Base-by-base conservation (phyloP, 192 early-diverging fungal genomes). In the Backusella liffmaniae region DNA sequence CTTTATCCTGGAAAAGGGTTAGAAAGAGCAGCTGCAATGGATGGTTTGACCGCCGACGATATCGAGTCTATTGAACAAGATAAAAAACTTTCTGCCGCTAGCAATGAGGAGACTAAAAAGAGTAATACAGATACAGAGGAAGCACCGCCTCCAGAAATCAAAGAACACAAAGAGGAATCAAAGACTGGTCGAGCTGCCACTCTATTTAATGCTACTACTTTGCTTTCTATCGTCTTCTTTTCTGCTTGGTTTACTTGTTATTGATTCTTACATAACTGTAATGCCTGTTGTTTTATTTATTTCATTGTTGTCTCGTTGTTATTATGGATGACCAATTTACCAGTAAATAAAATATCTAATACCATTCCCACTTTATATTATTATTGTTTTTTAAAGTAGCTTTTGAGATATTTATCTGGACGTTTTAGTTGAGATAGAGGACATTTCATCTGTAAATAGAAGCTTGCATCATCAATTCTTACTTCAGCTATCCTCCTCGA, bases 1-100 rank as follows among this genome's bases (percentile, higher is more conserved):
- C 70, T 79, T 23, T 79, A 79, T 59, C 77, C 77, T 5, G 77
- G 77, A 30, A 12, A 79, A 62, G 77, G 77, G 7, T 18, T 23
- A 9, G 41, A 39, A 35, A 65, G 35, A 4, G 77, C 73, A 15
- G 72, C 73, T 15, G 66, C 73, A 1, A 23, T 79, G 16, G 37
- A 68, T 12, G 77, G 77, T 37, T 18, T 42, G 39, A n/a, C 66
- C 8, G 23, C 46, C 7, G 72, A 72, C 2, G 66, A 78, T 29
- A 13, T 34, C 0, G 23, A 23, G 6, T 8, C 12, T 1, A 26
- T 62, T 23, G 56, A 62, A 49, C 46, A 49, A 23, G 13, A 1
- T 26, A 62, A 1, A 62, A 62, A 62, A 3, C 0, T 62, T 4
- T 26, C 26, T 26, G 56, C 56, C 29, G 56, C 56, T 10, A 29